Evolutionary conservation across 1,284 basidiomycete species (phyloP), one percentile per base, ranked within the genome.

Genomic region (Microbotryum saponariae): DNA sequence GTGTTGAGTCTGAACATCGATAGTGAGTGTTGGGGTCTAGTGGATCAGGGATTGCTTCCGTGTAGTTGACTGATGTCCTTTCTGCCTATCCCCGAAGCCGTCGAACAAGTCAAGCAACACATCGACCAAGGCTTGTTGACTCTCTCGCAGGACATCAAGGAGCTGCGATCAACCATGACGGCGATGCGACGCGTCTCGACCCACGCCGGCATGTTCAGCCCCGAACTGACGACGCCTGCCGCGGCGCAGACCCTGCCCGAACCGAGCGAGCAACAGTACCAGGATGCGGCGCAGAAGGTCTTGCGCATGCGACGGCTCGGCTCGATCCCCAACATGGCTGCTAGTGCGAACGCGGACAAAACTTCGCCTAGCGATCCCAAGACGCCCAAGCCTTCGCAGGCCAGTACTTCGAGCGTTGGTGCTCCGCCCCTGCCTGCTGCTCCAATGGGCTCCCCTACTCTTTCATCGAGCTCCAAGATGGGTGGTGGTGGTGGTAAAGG

Each of bases 61-160:
- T 9, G 49, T 1, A 6, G 42, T 50, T 54, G 45, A 29, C 44
- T 3, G 8, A 10, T 25, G 6, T 55, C 60, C 52, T 55, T 54
- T 42, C 4, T 47, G 55, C 33, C 20, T 27, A 21, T 23, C 61
- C 27, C 37, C 59, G n/a, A 71, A 96, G 91, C 91, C 16, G 84
- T 98, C 58, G 94, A 97, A 76, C 94, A 98, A 76, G 94, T 98
- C 75, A 97, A 96, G 75, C 91, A 96, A 73, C 94, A 98, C 73
- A 92, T 98, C 67, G 94, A 97, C 73, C 74, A 85, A 4, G 91
- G 93, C 67, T 89, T 98, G 61, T 85, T 86, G 0, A 79, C 79
- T 1, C 79, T 98, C n/a, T 84, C 89, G 18, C 85, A 89, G 68
- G 94, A 97, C 68, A 82, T 98, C 74, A 91, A 92, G 69, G 94